Percentiles rank a stretch among this genome's conserved stretches.
Conservation (phyloP, 2,329 filamentous ascomycete genomes). For the Didymella exigua region DNA sequence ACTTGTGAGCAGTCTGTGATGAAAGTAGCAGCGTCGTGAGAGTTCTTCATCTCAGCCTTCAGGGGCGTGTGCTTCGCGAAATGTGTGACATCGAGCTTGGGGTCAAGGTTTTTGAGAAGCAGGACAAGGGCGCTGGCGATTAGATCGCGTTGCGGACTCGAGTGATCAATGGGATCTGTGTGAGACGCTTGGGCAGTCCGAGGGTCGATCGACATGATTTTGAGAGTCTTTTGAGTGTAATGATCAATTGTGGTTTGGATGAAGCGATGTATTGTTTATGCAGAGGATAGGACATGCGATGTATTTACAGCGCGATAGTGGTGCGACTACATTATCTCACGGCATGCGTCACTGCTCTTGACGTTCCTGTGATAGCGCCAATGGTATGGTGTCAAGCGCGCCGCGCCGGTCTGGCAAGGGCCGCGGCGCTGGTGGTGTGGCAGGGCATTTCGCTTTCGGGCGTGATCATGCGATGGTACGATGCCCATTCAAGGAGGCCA, state of each 20-base stretch:
- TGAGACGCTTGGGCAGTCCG: neutral
- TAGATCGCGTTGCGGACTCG: neutral
- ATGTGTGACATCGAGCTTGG: slow-evolving; percentile 2
- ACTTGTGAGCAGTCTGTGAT: neutral
- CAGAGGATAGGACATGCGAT: neutral
- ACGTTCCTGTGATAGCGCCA: slow-evolving; percentile 6
- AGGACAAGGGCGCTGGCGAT: slow-evolving; percentile 5
- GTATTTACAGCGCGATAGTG: neutral
- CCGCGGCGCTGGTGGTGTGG: neutral
- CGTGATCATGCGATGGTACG: slow-evolving; percentile 2
- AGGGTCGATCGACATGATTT: neutral
- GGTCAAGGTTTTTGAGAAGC: slow-evolving; percentile 3
- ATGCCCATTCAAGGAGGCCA: slow-evolving; percentile 5
- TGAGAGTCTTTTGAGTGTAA: neutral
- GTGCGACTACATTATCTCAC: neutral
- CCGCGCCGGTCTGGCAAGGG: slow-evolving; percentile 3
- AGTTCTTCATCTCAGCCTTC: slow-evolving; percentile 6
- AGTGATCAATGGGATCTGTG: neutral
- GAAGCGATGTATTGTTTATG: neutral
- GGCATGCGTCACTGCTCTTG: slow-evolving; percentile 3
- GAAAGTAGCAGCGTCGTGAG: slow-evolving; percentile 3
- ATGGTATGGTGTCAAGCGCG: neutral
- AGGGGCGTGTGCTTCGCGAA: slow-evolving; percentile 9
- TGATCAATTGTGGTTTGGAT: neutral
- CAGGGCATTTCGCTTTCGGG: neutral